phyloP scores from a whole-genome alignment of 345 rosid species.

The Rhodomyrtus tomentosa region DNA sequence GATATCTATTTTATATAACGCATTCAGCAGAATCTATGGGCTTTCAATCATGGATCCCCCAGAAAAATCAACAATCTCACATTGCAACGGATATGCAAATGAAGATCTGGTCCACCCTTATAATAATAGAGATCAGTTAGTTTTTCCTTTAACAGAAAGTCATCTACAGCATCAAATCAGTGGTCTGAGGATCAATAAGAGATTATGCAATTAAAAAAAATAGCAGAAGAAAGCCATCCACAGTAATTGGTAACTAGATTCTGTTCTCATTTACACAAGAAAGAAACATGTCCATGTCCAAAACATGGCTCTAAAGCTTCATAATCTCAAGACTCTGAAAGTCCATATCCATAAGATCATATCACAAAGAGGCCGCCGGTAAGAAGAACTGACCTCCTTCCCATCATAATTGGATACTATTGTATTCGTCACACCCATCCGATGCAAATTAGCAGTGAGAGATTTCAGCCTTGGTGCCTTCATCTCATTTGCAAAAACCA shows the following conservation, averaged over 20 bases:
- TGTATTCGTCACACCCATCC: slow-evolving; percentile 92
- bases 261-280: neutral
- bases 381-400: slow-evolving; percentile 58
- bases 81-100: neutral
- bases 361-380: neutral
- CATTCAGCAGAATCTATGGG: neutral
- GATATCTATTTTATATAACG: neutral
- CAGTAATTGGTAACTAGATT: neutral
- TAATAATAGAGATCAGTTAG: neutral
- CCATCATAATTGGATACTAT: slow-evolving; percentile 93
- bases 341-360: neutral
- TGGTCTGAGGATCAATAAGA: neutral
- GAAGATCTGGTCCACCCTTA: neutral
- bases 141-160: neutral
- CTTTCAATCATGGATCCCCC: neutral
- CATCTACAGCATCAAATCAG: neutral
- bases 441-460: slow-evolving; percentile 84
- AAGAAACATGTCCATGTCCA: neutral
- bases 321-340: neutral
- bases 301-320: neutral
- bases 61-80: neutral
- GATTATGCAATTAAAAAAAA: neutral
- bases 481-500: slow-evolving; percentile 88
- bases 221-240: neutral
- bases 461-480: slow-evolving; percentile 75